Evolutionary conservation across 768 basidiomycete species (phyloP), one percentile per base, ranked within the genome.

Genomic region (Neoboletus magnificus): DNA sequence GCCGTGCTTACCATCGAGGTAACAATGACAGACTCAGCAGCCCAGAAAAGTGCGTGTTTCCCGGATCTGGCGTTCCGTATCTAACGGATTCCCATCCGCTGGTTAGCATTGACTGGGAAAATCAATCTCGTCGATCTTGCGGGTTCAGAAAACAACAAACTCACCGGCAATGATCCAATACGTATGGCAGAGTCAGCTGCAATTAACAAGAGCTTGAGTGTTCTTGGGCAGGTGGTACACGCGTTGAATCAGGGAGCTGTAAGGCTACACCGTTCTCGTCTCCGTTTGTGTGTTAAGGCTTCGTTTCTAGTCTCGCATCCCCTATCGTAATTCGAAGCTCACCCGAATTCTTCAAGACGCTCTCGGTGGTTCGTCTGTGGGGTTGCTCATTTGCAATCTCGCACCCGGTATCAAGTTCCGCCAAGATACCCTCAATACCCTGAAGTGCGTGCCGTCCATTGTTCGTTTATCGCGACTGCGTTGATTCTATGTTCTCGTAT

Each of bases 271-370:
- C 8, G 2, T 16, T 36, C 53, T 49, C 45, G 36, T 41, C 47
- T 23, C 29, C 9, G 12, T 42, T 32, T 20, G 23, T 33, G 10
- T 12, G 30, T 58, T 68, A 15, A 71, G 20, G 18, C 13, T 16
- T 30, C 52, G 36, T 40, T 39, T 18, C 25, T 53, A 90, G 86
- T 74, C 83, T 29, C 85, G 91, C 23, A 87, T 95, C 56, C 93
- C 93, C 0, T 95, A 94, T 66, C 84, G 93, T 42, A 90, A 95
- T 67, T 90, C 91, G 1, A 93, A 93, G 66, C 77, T 95, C 33
- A 96, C 93, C 0, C 78, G 93, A 25, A 85, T 95, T 49, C 79
- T 96, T 1, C 91, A 94, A 85, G 91, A 93, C 58, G 91, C 92
- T 0, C 82, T 96, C 1, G 91, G 91, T 22, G 93, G 93, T 13